These are phyloP conservation scores for Sherardia arvensis DNA, from an alignment of 257 asterid species.

Conservation along the genomic window DNA sequence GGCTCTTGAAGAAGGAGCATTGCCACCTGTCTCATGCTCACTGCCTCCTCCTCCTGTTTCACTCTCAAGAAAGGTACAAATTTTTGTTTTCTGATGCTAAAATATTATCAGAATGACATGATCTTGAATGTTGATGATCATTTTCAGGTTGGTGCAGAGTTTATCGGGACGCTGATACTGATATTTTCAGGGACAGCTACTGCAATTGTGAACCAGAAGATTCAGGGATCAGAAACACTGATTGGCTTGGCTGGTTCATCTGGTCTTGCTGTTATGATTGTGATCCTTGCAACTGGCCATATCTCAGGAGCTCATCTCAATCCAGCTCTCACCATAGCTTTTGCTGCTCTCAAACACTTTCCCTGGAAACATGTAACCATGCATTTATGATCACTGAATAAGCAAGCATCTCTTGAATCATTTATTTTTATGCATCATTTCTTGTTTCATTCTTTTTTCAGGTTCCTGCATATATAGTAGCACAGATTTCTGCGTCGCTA, in stretches of 20 bases:
- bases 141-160: slow-evolving; percentile 84
- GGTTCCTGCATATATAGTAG: slow-evolving; percentile 74
- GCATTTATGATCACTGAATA: no score
- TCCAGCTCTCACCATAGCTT: slow-evolving; percentile 80
- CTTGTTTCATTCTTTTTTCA: slow-evolving; percentile 5
- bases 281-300: slow-evolving; percentile 87
- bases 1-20: slow-evolving; percentile 56
- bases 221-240: slow-evolving; percentile 60
- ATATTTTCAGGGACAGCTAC: slow-evolving; percentile 69
- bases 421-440: background rate
- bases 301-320: slow-evolving; percentile 95
- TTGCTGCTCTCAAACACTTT: slow-evolving; percentile 77
- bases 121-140: background rate
- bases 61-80: slow-evolving; percentile 57
- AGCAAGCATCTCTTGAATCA: no score
- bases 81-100: no score
- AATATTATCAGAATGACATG: background rate
- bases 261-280: slow-evolving; percentile 87
- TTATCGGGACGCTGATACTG: slow-evolving; percentile 66
- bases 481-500: slow-evolving; percentile 64
- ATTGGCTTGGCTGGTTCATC: slow-evolving; percentile 59
- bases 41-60: slow-evolving; percentile 65
- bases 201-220: slow-evolving; percentile 70
- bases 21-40: slow-evolving; percentile 51
- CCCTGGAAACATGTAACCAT: slow-evolving; percentile 72